Percentiles rank a stretch among this genome's conserved stretches.
phyloP scores from a whole-genome alignment of 177 flowering plant species.

The Vitis hybrid region DNA sequence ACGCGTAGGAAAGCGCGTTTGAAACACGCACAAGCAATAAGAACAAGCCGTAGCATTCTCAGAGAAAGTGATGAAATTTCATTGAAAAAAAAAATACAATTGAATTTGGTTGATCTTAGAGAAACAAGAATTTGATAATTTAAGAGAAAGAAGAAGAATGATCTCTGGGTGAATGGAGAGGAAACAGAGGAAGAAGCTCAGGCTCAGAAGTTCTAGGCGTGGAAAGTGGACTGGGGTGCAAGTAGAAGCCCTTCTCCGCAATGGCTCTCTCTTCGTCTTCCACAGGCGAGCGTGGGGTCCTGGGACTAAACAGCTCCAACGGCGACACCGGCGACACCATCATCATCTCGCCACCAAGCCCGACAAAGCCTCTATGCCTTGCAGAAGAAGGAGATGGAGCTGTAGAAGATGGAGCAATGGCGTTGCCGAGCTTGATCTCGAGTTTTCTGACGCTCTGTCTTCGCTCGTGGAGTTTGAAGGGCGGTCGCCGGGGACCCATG shows the following conservation, averaged over 20 bases:
- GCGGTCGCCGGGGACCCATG: slow-evolving; percentile 40
- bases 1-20: too few species aligned
- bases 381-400: not conserved
- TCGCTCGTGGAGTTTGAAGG: slow-evolving; percentile 70
- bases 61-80: too few species aligned
- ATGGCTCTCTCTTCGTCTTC: slow-evolving; percentile 53
- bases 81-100: too few species aligned
- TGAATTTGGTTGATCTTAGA: too few species aligned
- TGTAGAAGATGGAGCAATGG: not conserved
- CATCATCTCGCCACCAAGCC: slow-evolving; percentile 17
- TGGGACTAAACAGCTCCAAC: slow-evolving; percentile 51
- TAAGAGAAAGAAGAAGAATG: slow-evolving; percentile 11
- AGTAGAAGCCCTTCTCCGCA: slow-evolving; percentile 65
- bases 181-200: slow-evolving; percentile 67
- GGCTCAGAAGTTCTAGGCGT: slow-evolving; percentile 56
- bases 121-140: not conserved
- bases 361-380: slow-evolving; percentile 5
- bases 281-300: slow-evolving; percentile 29
- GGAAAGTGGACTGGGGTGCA: slow-evolving; percentile 52
- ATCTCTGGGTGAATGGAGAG: slow-evolving; percentile 54
- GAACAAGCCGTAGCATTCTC: too few species aligned
- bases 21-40: too few species aligned
- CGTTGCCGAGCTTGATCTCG: slow-evolving; percentile 43
- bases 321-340: slow-evolving; percentile 62
- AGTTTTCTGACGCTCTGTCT: slow-evolving; percentile 56